Base-by-base conservation (phyloP, 2,329 filamentous ascomycete species). In the Amauroascus niger region DNA sequence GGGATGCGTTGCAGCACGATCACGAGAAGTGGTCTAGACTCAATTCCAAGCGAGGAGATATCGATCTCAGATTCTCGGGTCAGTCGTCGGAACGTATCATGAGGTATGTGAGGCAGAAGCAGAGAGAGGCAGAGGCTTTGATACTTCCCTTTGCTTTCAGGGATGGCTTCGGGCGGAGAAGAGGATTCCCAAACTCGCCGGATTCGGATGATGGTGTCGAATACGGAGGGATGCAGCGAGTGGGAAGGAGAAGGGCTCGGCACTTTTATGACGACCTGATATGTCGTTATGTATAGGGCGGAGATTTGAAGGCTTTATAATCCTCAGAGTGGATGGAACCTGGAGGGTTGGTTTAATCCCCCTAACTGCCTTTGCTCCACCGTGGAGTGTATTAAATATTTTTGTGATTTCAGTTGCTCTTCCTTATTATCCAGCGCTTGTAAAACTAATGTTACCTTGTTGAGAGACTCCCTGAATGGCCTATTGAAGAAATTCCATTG, bases 51-150 rank as follows among this genome's bases (percentile, higher is more conserved):
- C 16, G 20, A 7, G 50, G 50, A 8, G 18, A n/a, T 9, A 46
- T 52, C 18, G 14, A 39, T 20, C 41, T 52, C 2, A 8, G 2
- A n/a, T 13, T 52, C 9, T 46, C 50, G 20, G 16, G 14, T 9
- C 16, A 24, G 11, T 41, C 50, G 32, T 52, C 50, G 20, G 16
- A 28, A 11, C 50, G 50, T 8, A 52, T 52, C 40, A 45, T 45
- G 32, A 6, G 8, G n/a, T 52, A 22, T 40, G 50, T 52, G 20
- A 46, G 7, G n/a, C 6, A 6, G n/a, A 8, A 39, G 13, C 41
- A 37, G 11, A 14, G n/a, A 28, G 16, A 4, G 18, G 20, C 9
- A 6, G 50, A 40, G n/a, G 49, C 43, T 4, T 28, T 16, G 16
- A 1, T 22, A 18, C 16, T 37, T 6, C 28, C 39, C 26, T 44